These are phyloP conservation scores for Calonectria fujianensis DNA, from an alignment of 2,329 filamentous ascomycete species.

Conservation along the genomic window DNA sequence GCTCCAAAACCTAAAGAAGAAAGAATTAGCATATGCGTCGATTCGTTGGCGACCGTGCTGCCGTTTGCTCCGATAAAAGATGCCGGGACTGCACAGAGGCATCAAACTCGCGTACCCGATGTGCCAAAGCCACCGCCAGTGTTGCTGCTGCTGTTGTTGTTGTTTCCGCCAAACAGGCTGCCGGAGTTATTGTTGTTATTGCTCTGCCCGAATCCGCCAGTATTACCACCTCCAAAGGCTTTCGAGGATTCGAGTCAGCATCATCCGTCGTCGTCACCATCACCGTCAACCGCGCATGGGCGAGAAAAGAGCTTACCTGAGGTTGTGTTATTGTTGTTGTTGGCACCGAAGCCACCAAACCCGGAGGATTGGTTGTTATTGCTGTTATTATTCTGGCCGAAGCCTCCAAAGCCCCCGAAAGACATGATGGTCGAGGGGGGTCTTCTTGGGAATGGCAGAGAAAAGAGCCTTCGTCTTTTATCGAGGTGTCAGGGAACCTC, in stretches of 20 bases:
- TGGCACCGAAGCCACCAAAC: slow-evolving; percentile 76
- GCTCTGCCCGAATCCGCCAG: slow-evolving; percentile 66
- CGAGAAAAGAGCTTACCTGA: slow-evolving; percentile 70
- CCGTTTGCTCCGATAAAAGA: slow-evolving; percentile 43
- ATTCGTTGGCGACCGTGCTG: slow-evolving; percentile 32
- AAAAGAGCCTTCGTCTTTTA: slow-evolving; percentile 43
- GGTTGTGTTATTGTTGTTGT: slow-evolving; percentile 61
- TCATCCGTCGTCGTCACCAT: slow-evolving; percentile 40
- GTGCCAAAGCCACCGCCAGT: slow-evolving; percentile 61
- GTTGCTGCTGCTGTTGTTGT: slow-evolving; percentile 50
- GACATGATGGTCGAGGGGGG: slow-evolving; percentile 67
- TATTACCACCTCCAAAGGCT: slow-evolving; percentile 61
- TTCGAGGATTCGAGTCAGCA: slow-evolving; percentile 53
- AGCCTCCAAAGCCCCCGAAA: slow-evolving; percentile 71
- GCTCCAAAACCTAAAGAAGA: slow-evolving; percentile 61
- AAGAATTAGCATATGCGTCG: slow-evolving; percentile 47
- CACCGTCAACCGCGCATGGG: slow-evolving; percentile 33
- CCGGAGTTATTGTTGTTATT: slow-evolving; percentile 57
- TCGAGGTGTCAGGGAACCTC: slow-evolving; percentile 40
- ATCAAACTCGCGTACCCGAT: slow-evolving; percentile 56
- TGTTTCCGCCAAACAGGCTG: slow-evolving; percentile 67
- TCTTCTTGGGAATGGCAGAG: slow-evolving; percentile 48
- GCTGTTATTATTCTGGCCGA: slow-evolving; percentile 73
- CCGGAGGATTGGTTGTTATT: slow-evolving; percentile 63
- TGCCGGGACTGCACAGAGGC: slow-evolving; percentile 44